Conservation (phyloP, 2,329 filamentous ascomycete genomes). For the Clarireedia hainanense region DNA sequence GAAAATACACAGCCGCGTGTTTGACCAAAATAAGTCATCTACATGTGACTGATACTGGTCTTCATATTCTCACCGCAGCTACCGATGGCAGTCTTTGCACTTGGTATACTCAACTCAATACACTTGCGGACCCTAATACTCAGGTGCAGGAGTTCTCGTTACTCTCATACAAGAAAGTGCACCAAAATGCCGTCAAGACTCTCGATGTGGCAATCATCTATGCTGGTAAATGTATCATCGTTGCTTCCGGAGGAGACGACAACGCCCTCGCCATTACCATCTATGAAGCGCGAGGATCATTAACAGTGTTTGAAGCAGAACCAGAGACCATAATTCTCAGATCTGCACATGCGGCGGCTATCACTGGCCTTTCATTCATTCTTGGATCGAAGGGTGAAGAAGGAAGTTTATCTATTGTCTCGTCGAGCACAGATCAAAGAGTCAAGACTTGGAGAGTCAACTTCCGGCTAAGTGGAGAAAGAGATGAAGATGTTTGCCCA, state of each 20-base stretch:
- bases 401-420: constrained; percentile 30
- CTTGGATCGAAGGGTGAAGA: not conserved
- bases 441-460: constrained; percentile 44
- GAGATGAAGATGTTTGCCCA: constrained; percentile 8
- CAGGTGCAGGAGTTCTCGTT: constrained; percentile 1
- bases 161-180: constrained; percentile 41
- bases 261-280: constrained; percentile 62
- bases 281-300: constrained; percentile 18
- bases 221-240: constrained; percentile 31
- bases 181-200: constrained; percentile 76
- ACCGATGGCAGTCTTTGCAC: constrained; percentile 73
- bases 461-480: constrained; percentile 8
- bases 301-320: not conserved
- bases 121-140: not conserved
- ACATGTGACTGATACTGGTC: constrained; percentile 32
- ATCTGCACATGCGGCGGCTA: constrained; percentile 62
- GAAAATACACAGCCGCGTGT: constrained; percentile 64
- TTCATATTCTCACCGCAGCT: constrained; percentile 54
- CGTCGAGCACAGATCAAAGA: constrained; percentile 53
- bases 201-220: constrained; percentile 39
- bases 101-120: constrained; percentile 36
- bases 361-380: constrained; percentile 43
- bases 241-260: constrained; percentile 82
- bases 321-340: constrained; percentile 32
- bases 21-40: constrained; percentile 53